Evolutionary conservation across 805 yeast species (phyloP).

Genomic region (Candida tibetensis): DNA sequence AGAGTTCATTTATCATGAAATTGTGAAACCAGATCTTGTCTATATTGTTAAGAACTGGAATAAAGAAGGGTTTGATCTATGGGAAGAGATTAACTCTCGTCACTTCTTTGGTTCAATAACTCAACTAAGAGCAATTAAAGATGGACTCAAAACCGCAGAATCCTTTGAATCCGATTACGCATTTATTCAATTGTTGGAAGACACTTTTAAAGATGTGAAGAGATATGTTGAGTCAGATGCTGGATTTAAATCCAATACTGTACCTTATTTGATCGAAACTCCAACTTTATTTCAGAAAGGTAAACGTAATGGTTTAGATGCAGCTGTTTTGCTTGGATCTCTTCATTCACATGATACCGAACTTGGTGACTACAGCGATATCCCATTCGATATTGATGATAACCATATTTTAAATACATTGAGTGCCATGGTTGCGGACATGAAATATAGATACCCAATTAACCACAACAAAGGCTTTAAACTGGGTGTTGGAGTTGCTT

Average conservation of each 20-base stretch:
- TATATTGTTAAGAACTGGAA: constrained; percentile 65
- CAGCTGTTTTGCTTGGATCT: constrained; percentile 62
- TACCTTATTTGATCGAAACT: constrained; percentile 68
- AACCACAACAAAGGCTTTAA: constrained; percentile 49
- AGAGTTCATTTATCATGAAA: constrained; percentile 45
- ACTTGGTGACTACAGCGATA: constrained; percentile 29
- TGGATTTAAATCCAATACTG: constrained; percentile 33
- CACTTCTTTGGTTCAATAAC: constrained; percentile 80
- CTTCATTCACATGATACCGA: constrained; percentile 48
- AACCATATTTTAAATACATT: constrained; percentile 61
- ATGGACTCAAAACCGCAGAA: constrained; percentile 47
- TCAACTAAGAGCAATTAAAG: constrained; percentile 65
- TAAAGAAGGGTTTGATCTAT: constrained; percentile 71
- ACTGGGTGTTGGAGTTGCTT: constrained; percentile 51
- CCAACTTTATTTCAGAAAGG: constrained; percentile 45
- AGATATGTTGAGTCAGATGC: constrained; percentile 38
- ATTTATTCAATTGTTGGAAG: constrained; percentile 27
- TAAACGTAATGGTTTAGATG: constrained; percentile 70
- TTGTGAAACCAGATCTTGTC: constrained; percentile 67
- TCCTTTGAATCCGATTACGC: constrained; percentile 20
- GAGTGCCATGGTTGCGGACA: constrained; percentile 57
- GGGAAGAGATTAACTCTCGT: constrained; percentile 81
- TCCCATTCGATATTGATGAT: constrained; percentile 66
- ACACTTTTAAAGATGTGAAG: constrained; percentile 33
- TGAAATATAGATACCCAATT: constrained; percentile 75